These are phyloP conservation scores for Sechiopsis laciniata DNA, from an alignment of 306 rosid genomes.

Conservation along the genomic window DNA sequence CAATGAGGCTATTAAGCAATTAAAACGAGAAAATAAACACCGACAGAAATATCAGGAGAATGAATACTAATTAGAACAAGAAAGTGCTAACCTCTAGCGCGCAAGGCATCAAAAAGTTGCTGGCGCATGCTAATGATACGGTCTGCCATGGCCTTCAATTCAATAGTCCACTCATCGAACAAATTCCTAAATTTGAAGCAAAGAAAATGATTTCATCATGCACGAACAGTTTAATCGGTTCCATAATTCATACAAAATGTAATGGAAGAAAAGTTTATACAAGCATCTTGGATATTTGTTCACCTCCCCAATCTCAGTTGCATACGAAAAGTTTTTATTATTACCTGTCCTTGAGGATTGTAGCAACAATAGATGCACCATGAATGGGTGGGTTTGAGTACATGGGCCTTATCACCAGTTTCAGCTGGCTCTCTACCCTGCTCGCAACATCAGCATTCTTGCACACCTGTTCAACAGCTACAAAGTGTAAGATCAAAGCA, in stretches of 20 bases:
- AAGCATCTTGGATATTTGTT: conserved; percentile 7
- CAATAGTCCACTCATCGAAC: conserved; percentile 87
- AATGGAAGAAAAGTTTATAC: neutral
- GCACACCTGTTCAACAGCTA: conserved; percentile 47
- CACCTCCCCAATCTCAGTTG: neutral
- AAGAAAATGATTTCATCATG: neutral
- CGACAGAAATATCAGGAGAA: neutral
- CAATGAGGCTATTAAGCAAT: too few species aligned
- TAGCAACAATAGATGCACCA: conserved; percentile 93
- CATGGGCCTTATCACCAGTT: conserved; percentile 98
- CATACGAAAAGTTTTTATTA: neutral
- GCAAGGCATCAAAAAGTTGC: conserved; percentile 78
- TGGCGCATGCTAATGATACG: conserved; percentile 92
- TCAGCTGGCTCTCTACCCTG: conserved; percentile 91
- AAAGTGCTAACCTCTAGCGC: conserved; percentile 47
- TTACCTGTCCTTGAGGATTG: conserved; percentile 86
- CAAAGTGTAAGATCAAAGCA: conserved; percentile 14
- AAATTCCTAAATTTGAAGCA: conserved; percentile 43
- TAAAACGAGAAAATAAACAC: neutral
- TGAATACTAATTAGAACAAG: conserved; percentile 19
- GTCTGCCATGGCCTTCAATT: conserved; percentile 98
- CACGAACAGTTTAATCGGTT: neutral
- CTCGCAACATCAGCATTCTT: conserved; percentile 73
- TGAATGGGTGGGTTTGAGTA: conserved; percentile 97
- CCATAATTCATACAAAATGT: neutral